Conservation (phyloP, 352 stramenopile species). For the Phytophthora vignae region DNA sequence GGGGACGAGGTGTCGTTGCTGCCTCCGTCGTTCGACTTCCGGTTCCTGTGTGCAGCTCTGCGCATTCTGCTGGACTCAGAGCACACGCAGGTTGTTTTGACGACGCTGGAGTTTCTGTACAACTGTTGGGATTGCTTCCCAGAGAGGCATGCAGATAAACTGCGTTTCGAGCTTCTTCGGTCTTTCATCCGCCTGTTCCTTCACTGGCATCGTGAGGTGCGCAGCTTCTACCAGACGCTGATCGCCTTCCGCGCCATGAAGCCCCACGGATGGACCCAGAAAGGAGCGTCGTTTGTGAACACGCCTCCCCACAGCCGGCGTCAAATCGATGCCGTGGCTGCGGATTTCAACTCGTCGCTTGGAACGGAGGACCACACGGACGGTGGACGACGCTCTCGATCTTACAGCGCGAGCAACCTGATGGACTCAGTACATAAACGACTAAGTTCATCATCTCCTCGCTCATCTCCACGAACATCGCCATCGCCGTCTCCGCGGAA, state of each 20-base stretch:
- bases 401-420: constrained; percentile 86
- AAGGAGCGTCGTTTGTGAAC: constrained; percentile 87
- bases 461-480: constrained; percentile 73
- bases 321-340: constrained; percentile 88
- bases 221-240: constrained; percentile 88
- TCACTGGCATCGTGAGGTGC: constrained; percentile 90
- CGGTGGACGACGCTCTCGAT: constrained; percentile 63
- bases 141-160: constrained; percentile 87
- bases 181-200: constrained; percentile 86
- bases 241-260: constrained; percentile 90
- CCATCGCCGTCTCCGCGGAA: constrained; percentile 65
- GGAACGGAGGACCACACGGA: constrained; percentile 71
- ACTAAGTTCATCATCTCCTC: constrained; percentile 68
- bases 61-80: constrained; percentile 86
- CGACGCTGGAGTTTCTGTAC: constrained; percentile 90
- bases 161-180: constrained; percentile 82
- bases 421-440: constrained; percentile 88
- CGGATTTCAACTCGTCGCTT: constrained; percentile 88
- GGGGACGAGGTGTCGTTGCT: constrained; percentile 88
- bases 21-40: constrained; percentile 89
- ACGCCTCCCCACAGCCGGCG: constrained; percentile 85
- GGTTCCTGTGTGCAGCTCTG: constrained; percentile 82
- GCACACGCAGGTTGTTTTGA: constrained; percentile 88
- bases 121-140: constrained; percentile 92
- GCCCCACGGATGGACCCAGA: constrained; percentile 86